Conservation (phyloP, 2,329 filamentous ascomycete genomes). For the Hymenotorrendiella dingleyae region DNA sequence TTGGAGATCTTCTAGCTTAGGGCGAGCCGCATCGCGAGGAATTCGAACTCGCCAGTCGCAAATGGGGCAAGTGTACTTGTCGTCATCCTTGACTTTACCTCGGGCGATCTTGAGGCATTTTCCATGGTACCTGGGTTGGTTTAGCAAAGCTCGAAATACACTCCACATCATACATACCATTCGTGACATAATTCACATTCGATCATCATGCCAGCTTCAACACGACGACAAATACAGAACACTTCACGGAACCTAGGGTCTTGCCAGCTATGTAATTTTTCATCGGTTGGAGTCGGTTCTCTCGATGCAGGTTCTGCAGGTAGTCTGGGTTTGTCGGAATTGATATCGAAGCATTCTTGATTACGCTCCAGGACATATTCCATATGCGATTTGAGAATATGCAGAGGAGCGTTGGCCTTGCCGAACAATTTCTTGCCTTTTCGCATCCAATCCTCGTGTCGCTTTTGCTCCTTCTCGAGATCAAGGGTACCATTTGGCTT, state of each 20-base stretch:
- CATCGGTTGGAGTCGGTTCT: slow-evolving; percentile 60
- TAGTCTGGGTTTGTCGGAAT: slow-evolving; percentile 74
- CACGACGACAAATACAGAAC: slow-evolving; percentile 91
- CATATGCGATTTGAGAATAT: slow-evolving; percentile 93
- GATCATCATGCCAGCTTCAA: slow-evolving; percentile 98
- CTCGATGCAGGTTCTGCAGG: slow-evolving; percentile 89
- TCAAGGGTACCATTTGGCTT: slow-evolving; percentile 89
- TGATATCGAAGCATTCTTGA: slow-evolving; percentile 81
- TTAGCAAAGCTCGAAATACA: slow-evolving; percentile 10
- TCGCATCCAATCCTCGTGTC: slow-evolving; percentile 98
- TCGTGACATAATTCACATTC: slow-evolving; percentile 98
- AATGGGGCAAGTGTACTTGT: slow-evolving; percentile 97
- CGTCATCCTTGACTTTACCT: slow-evolving; percentile 96
- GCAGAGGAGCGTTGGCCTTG: slow-evolving; percentile 93
- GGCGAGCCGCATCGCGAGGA: slow-evolving; percentile 88
- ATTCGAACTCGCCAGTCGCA: slow-evolving; percentile 98
- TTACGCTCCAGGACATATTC: slow-evolving; percentile 89
- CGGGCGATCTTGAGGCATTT: slow-evolving; percentile 97
- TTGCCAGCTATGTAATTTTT: slow-evolving; percentile 49
- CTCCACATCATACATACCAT: slow-evolving; percentile 56
- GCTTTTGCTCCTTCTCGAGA: slow-evolving; percentile 87
- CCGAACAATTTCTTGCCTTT: slow-evolving; percentile 96
- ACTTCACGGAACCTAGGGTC: slow-evolving; percentile 67
- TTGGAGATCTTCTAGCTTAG: slow-evolving; percentile 86
- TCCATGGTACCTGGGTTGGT: slow-evolving; percentile 72